Percentiles rank a stretch among this genome's conserved stretches.
These are phyloP conservation scores for Echeveria elegans DNA, from an alignment of 164 flowering plant species.

Conservation along the genomic window DNA sequence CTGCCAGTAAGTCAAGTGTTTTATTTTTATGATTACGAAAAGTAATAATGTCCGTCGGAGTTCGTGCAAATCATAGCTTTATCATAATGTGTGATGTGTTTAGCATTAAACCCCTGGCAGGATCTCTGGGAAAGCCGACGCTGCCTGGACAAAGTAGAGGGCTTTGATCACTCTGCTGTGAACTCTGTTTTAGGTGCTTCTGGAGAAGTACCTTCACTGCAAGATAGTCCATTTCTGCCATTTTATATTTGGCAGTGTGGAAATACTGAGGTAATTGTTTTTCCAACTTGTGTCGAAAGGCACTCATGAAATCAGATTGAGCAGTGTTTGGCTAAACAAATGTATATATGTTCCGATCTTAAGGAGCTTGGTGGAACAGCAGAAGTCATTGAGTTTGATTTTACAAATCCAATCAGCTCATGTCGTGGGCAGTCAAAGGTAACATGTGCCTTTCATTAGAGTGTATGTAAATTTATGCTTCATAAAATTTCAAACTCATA, in stretches of 20 bases:
- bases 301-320: background rate
- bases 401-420: slow-evolving; percentile 43
- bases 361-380: slow-evolving; percentile 58
- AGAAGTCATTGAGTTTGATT: slow-evolving; percentile 83
- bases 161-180: slow-evolving; percentile 76
- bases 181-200: slow-evolving; percentile 75
- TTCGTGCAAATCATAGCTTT: background rate
- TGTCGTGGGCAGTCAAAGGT: slow-evolving; percentile 69
- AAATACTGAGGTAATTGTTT: slow-evolving; percentile 42
- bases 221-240: slow-evolving; percentile 56
- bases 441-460: slow-evolving; percentile 6
- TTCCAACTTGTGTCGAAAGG: slow-evolving; percentile 7
- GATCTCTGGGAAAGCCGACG: slow-evolving; percentile 89
- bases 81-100: background rate
- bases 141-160: slow-evolving; percentile 56
- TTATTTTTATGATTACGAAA: background rate
- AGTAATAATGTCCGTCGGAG: background rate
- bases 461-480: too few species aligned
- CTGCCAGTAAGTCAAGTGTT: slow-evolving; percentile 79
- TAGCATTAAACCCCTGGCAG: slow-evolving; percentile 24
- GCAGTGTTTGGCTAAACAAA: background rate
- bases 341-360: slow-evolving; percentile 15
- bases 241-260: slow-evolving; percentile 89
- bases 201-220: slow-evolving; percentile 38
- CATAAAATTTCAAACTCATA: background rate